Conservation (phyloP, 1,139 yeast genomes). For the Pichia sp. region DNA sequence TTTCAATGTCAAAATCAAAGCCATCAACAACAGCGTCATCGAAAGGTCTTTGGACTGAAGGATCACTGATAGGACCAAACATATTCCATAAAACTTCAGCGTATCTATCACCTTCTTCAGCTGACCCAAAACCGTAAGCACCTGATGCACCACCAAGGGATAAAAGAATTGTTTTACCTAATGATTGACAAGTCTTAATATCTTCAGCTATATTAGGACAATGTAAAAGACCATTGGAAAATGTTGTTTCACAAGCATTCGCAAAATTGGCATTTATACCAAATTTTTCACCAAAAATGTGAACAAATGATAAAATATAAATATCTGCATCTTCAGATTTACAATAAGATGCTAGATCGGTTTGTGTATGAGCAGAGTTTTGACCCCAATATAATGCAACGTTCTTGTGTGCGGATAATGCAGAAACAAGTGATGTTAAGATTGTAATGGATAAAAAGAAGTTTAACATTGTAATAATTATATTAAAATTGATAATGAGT, state of each 20-base stretch:
- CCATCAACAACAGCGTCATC: constrained; percentile 62
- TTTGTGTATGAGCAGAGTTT: constrained; percentile 69
- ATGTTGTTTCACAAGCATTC: constrained; percentile 50
- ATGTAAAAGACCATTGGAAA: constrained; percentile 46
- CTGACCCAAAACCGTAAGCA: constrained; percentile 61
- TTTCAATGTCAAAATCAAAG: constrained; percentile 67
- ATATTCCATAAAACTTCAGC: constrained; percentile 78
- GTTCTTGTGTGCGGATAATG: constrained; percentile 40
- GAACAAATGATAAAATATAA: constrained; percentile 62
- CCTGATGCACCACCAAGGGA: constrained; percentile 90
- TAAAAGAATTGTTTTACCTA: constrained; percentile 70
- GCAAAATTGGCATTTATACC: constrained; percentile 59
- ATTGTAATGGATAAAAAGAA: constrained; percentile 1
- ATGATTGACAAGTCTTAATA: constrained; percentile 71
- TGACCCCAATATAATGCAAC: constrained; percentile 93
- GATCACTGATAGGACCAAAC: constrained; percentile 83
- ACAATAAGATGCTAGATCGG: constrained; percentile 61
- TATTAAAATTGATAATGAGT: not conserved
- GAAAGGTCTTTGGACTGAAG: constrained; percentile 61
- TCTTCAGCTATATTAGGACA: constrained; percentile 66
- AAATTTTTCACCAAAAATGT: constrained; percentile 45
- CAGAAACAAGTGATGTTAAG: constrained; percentile 7
- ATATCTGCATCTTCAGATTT: constrained; percentile 62
- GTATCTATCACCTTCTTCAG: constrained; percentile 55
- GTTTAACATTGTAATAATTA: not conserved